A percentile compares a stretch with the other conserved stretches of the same genome.
These are phyloP conservation scores for Malassezia equina DNA, from an alignment of 1,284 basidiomycete genomes.

Conservation along the genomic window DNA sequence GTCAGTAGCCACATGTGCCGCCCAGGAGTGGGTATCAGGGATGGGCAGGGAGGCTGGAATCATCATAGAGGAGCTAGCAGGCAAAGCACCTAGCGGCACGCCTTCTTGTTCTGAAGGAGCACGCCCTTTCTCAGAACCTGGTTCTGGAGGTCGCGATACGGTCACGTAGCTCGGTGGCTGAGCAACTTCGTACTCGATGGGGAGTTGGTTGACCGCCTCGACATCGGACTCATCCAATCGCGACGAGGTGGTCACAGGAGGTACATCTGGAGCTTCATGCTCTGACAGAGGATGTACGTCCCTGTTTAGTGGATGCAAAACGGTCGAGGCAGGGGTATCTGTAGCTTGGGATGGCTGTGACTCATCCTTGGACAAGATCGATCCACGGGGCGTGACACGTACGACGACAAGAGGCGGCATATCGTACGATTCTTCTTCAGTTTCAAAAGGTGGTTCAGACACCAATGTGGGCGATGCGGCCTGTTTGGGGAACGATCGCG, in stretches of 20 bases:
- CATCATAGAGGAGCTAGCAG: background rate
- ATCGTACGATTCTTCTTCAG: background rate
- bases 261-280: too few relatives aligned
- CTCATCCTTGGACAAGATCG: background rate
- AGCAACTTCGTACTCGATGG: background rate
- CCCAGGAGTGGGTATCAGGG: background rate
- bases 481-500: background rate
- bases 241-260: background rate
- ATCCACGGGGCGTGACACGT: background rate
- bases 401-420: background rate
- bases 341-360: background rate
- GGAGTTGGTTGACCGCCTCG: background rate
- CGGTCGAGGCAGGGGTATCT: background rate
- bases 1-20: constrained; percentile 15
- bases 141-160: background rate
- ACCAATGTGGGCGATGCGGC: background rate
- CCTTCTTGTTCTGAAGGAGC: background rate
- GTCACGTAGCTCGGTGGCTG: background rate
- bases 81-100: background rate
- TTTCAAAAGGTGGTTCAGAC: background rate
- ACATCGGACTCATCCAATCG: background rate
- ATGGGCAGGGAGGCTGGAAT: background rate
- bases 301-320: background rate
- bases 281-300: background rate
- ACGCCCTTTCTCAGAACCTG: background rate